phyloP scores from a whole-genome alignment of 768 basidiomycete species.

The Boletus reticulatus region DNA sequence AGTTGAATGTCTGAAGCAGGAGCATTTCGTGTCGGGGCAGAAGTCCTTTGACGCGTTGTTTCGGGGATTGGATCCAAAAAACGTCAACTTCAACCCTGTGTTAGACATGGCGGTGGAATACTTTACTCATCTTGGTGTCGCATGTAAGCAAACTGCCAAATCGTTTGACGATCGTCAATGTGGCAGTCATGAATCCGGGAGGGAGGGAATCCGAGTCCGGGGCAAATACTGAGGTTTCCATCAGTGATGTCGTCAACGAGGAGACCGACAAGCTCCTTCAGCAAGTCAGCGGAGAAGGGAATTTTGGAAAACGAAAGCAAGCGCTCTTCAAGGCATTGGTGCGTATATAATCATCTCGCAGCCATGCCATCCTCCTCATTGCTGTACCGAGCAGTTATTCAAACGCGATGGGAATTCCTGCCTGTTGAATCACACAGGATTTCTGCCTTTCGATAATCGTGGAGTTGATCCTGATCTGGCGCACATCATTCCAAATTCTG shows the following conservation, averaged over 20 bases:
- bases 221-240: not conserved
- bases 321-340: slow-evolving; percentile 4
- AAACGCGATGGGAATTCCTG: slow-evolving; percentile 1
- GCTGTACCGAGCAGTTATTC: not conserved
- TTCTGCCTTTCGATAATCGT: no score
- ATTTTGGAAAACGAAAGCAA: not conserved
- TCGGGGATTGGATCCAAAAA: not conserved
- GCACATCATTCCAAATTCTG: not conserved
- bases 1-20: slow-evolving; percentile 2
- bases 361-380: not conserved
- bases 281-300: not conserved
- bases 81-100: not conserved
- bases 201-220: not conserved
- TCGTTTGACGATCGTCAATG: not conserved
- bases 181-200: not conserved
- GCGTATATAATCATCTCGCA: not conserved
- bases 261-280: slow-evolving; percentile 3
- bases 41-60: not conserved
- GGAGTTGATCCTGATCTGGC: no score
- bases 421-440: no score
- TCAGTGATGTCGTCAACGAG: not conserved
- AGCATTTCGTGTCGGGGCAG: not conserved
- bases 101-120: not conserved
- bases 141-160: not conserved
- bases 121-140: slow-evolving; percentile 3